Evolutionary conservation across 306 rosid species (phyloP).

Genomic region (Alnus glutinosa): DNA sequence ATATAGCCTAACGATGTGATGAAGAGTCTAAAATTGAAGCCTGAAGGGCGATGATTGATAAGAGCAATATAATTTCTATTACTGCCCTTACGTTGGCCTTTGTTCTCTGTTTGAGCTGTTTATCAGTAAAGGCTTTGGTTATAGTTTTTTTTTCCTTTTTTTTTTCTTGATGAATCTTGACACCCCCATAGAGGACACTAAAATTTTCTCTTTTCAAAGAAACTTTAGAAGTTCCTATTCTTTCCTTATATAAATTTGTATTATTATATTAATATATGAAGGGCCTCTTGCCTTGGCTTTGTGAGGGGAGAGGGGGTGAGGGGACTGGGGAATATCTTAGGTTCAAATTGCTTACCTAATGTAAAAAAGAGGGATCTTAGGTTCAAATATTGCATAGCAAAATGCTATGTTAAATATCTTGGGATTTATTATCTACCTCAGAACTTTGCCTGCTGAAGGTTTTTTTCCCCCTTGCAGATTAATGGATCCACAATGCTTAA

Average conservation of each 20-base stretch:
- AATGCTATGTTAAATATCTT: neutral
- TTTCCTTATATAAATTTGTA: neutral
- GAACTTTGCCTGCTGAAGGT: slow-evolving; percentile 8
- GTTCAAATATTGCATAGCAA: neutral
- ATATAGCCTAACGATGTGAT: neutral
- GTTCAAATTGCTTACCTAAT: neutral
- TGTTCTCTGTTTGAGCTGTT: neutral
- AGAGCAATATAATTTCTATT: neutral
- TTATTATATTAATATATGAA: neutral
- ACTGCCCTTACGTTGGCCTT: neutral
- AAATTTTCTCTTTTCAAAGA: neutral
- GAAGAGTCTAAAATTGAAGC: neutral
- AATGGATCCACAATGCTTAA: slow-evolving; percentile 93
- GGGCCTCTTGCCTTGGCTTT: neutral
- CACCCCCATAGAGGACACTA: neutral
- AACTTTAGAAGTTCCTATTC: no score
- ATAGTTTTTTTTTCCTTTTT: neutral
- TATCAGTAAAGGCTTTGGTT: neutral
- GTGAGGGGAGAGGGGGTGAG: neutral
- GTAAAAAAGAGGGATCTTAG: neutral
- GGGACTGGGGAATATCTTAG: neutral
- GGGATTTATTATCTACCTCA: neutral
- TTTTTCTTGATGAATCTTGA: neutral
- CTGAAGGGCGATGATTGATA: neutral
- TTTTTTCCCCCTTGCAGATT: slow-evolving; percentile 43